phyloP scores from a whole-genome alignment of 306 rosid species.

The Myrica gale region DNA sequence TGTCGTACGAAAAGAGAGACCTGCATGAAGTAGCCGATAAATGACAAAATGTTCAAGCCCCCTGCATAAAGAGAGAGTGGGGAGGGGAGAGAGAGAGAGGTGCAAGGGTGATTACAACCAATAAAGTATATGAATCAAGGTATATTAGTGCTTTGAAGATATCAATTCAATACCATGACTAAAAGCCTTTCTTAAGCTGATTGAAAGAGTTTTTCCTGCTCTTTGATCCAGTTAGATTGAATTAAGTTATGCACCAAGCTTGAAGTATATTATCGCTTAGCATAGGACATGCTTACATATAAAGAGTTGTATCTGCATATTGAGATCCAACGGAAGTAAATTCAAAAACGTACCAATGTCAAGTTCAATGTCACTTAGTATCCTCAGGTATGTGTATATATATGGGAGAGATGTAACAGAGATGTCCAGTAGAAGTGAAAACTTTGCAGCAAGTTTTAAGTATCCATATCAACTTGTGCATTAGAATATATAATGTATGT shows the following conservation, averaged over 20 bases:
- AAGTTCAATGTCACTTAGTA: neutral
- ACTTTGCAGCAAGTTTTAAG: neutral
- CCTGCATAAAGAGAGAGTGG: neutral
- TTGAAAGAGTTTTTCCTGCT: neutral
- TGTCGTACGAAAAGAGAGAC: conserved; percentile 86
- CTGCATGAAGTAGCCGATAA: conserved; percentile 37
- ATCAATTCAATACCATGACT: neutral
- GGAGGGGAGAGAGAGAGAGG: neutral
- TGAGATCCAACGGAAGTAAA: neutral
- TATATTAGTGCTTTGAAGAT: neutral
- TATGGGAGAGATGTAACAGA: neutral
- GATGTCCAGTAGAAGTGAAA: neutral
- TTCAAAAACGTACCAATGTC: neutral
- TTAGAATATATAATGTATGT: neutral
- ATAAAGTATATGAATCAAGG: neutral
- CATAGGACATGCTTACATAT: neutral
- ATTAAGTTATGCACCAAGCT: neutral
- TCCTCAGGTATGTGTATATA: neutral
- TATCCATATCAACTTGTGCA: neutral
- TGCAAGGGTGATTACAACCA: neutral
- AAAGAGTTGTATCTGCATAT: neutral
- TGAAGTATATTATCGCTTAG: neutral
- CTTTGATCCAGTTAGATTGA: neutral
- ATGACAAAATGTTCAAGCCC: neutral
- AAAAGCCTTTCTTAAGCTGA: neutral